Percentiles rank a stretch among this genome's conserved stretches.
Evolutionary conservation across 1,284 basidiomycete species (phyloP).

Genomic region (Rhodotorula sp.): DNA sequence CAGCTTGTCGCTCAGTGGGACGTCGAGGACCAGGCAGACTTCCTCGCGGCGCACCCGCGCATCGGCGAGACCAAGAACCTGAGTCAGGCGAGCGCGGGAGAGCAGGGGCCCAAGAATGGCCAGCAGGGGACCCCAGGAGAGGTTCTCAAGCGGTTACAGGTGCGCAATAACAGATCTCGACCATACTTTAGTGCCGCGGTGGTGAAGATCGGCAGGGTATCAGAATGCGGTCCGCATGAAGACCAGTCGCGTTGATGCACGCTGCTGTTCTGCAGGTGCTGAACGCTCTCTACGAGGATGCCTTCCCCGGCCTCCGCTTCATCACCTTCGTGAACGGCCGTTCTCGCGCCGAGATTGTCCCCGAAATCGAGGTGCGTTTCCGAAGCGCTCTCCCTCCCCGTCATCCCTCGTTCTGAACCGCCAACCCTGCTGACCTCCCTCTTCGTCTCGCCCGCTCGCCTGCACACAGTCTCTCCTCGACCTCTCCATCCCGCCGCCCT

Average conservation of each 20-base stretch:
- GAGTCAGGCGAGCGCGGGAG: slow-evolving; percentile 69
- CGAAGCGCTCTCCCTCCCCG: background rate
- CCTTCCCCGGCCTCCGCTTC: slow-evolving; percentile 73
- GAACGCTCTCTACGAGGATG: slow-evolving; percentile 72
- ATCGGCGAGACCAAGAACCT: slow-evolving; percentile 76
- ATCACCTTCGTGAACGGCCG: slow-evolving; percentile 90
- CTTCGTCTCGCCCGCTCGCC: no score
- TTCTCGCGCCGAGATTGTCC: slow-evolving; percentile 66
- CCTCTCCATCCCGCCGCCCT: slow-evolving; percentile 45
- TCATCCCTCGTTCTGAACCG: background rate
- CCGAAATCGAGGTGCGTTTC: slow-evolving; percentile 66
- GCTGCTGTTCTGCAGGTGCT: slow-evolving; percentile 51
- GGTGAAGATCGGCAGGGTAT: no score
- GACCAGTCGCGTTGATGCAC: background rate
- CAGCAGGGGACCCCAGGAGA: slow-evolving; percentile 37
- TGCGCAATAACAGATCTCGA: slow-evolving; percentile 15
- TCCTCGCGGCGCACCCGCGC: slow-evolving; percentile 79
- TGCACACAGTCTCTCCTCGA: slow-evolving; percentile 53
- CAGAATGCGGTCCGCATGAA: background rate
- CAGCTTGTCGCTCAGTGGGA: slow-evolving; percentile 62
- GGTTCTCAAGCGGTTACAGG: slow-evolving; percentile 43
- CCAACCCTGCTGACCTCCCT: background rate
- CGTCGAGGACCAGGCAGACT: slow-evolving; percentile 61
- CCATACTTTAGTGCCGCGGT: background rate
- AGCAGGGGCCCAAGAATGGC: slow-evolving; percentile 61